Evolutionary conservation across 495 filamentous ascomycete genomes (phyloP).

Genomic region (Parathielavia hyrcaniae): DNA sequence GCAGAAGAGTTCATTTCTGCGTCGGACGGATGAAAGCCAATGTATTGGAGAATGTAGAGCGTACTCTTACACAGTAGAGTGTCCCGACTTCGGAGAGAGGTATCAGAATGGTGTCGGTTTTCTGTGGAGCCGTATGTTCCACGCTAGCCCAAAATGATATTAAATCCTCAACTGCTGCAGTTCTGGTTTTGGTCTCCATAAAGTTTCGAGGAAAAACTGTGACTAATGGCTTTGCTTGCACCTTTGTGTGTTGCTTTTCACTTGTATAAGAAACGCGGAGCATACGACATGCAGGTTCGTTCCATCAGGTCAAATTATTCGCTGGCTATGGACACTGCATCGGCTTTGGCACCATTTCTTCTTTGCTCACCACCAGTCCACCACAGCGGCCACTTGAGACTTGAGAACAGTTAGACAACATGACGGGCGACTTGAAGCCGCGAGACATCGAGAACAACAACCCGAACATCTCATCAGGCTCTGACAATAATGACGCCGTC

Average conservation of each 20-base stretch:
- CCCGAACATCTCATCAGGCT: background rate
- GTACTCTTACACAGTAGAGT: too few relatives aligned
- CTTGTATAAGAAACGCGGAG: too few relatives aligned
- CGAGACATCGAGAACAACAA: background rate
- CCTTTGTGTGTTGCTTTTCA: background rate
- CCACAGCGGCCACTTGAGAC: background rate
- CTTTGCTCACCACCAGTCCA: background rate
- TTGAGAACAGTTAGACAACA: too few relatives aligned
- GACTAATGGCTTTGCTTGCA: slow-evolving; percentile 9
- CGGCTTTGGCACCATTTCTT: background rate
- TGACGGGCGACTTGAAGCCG: background rate
- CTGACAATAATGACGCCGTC: background rate
- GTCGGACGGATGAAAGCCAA: too few relatives aligned
- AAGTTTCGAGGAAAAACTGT: slow-evolving; percentile 1
- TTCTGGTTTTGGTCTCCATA: background rate
- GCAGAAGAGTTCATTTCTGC: too few relatives aligned
- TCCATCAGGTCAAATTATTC: too few relatives aligned
- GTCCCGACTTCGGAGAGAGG: background rate
- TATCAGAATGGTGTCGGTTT: background rate
- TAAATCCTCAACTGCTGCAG: slow-evolving; percentile 12
- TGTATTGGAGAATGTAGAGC: too few relatives aligned
- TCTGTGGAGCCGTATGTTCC: background rate
- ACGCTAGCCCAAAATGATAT: slow-evolving; percentile 11
- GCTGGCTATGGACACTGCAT: too few relatives aligned
- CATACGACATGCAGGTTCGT: too few relatives aligned